Base-by-base conservation (phyloP, 169 alveolate genomes). In the Perkinsus chesapeaki region DNA sequence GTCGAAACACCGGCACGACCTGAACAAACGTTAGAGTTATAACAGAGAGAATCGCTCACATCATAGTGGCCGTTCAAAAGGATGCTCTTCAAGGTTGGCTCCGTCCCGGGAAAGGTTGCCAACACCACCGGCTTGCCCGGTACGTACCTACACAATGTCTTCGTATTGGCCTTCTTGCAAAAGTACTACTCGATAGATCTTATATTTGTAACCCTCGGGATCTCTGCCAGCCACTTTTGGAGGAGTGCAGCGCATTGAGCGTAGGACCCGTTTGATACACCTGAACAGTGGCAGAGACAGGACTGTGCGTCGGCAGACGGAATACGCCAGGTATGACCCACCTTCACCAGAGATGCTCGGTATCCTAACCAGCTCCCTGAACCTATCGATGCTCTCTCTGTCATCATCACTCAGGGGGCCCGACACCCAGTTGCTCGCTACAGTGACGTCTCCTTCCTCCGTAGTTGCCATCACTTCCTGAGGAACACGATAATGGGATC, bases 1-100 rank as follows among this genome's bases (percentile, higher is more conserved):
- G 93, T 19, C 73, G 39, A 39, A 73, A 39, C 73, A 91, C 92
- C 38, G 94, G 94, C 0, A 92, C 94, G 82, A 60, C 82, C 82
- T 60, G 27, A 27, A 7, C 12, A 60, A 7, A 60, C 27, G 7
- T 34, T 60, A 34, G 31, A 60, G 82, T 34, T 34, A 1, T 23
- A 16, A 7, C 12, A 1, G 3, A 23, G 82, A 23, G 82, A 3
- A 23, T 60, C 27, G 82, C 82, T 60, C 92, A 92, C 95, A 73
- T 93, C 95, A 34, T 93, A 93, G 39, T 93, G 95, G 39, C 93
- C 82, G 60, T 93, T 93, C 48, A 93, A 93, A 91, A 93, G 73
- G 39, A 93, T 39, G 43, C 43, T 12, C 3, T 16, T 60, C 31
- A 60, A 34, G 36, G 12, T 16, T 0, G 82, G 82, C 3, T 7